Base-by-base conservation (phyloP, 2,329 filamentous ascomycete genomes). In the Lachnellula subtilissima region DNA sequence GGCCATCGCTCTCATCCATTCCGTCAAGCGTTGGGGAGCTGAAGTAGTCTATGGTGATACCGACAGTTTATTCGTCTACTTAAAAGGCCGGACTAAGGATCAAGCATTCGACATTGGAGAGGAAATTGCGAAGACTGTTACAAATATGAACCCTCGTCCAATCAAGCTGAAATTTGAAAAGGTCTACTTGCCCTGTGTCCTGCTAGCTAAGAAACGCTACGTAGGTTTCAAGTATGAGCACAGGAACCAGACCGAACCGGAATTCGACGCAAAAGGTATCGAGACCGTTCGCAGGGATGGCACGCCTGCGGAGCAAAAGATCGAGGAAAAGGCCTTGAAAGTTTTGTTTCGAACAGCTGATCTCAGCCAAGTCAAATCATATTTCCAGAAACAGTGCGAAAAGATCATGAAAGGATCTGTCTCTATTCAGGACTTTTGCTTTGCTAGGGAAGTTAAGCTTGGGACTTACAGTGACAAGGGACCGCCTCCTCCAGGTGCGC, bases 41-140 rank as follows among this genome's bases (percentile, higher is more conserved):
- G 94, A 99, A 73, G 94, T 99, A 0, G 93, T 99, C 0, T 99
- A 99, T 65, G 95, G 94, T 54, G 94, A 99, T 71, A 99, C 95
- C 0, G 94, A 99, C 76, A 96, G 91, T 67, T 73, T 99, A 8
- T 99, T 99, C 68, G 81, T 99, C 48, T 84, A 94, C 64, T 80
- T 99, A 37, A 92, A 91, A 65, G 94, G 93, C 4, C 85, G 91
- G 49, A 95, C 90, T 0, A 86, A 85, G 53, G 89, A 91, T 19
- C 84, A 97, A 70, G 95, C 95, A 0, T 99, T 99, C 71, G 81
- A 87, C 53, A 91, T 99, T 52, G 95, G 94, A 32, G 85, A 92
- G 64, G 93, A 97, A 69, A 99, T 99, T 59, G 88, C 92, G 36
- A 83, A 88, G 66, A 86, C 87, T 14, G 84, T 99, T 55, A 97